Evolutionary conservation across 1,284 basidiomycete genomes (phyloP), one percentile per base, ranked within the genome.

Genomic region (Fomitopsis schrenkii): DNA sequence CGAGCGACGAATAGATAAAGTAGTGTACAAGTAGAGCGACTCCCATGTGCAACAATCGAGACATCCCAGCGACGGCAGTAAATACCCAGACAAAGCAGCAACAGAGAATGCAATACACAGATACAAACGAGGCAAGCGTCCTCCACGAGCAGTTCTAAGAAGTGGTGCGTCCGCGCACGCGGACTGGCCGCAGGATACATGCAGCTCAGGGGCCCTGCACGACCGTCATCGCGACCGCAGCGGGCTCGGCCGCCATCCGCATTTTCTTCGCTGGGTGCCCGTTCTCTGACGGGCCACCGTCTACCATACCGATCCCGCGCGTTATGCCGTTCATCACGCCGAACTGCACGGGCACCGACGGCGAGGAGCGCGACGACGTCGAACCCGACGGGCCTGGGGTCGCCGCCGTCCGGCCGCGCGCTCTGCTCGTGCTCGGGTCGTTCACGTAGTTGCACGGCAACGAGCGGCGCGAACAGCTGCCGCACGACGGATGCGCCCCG

Each of bases 401-500:
- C 2, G n/a, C 35, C n/a, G 52, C 52, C 26, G 64, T 61, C 62
- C 61, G 66, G 58, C 46, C 65, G 62, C 53, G 65, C 62, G 40
- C 53, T 56, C 64, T 70, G 63, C 60, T 66, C 46, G 64, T 78
- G 10, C 78, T 74, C 42, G 79, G 71, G 65, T 91, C 88, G 69
- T 90, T 88, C 41, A 87, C 87, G 74, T 93, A 93, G 72, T 86
- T 90, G 79, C 90, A 93, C 57, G 82, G 79, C 70, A 92, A 76
- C 52, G 81, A 81, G 64, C 91, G 79, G 62, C 89, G 85, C 60
- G 85, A 83, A 73, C 90, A 93, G 73, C 89, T 90, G 61, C 88
- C 84, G 71, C 90, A 93, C 35, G 87, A 81, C 36, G 90, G 90
- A 70, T 90, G 88, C 22, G 81, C 86, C 48, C 90, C 90, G 72